Evolutionary conservation across 129 eudicot species (phyloP).

Genomic region (Escallonia herrerae): DNA sequence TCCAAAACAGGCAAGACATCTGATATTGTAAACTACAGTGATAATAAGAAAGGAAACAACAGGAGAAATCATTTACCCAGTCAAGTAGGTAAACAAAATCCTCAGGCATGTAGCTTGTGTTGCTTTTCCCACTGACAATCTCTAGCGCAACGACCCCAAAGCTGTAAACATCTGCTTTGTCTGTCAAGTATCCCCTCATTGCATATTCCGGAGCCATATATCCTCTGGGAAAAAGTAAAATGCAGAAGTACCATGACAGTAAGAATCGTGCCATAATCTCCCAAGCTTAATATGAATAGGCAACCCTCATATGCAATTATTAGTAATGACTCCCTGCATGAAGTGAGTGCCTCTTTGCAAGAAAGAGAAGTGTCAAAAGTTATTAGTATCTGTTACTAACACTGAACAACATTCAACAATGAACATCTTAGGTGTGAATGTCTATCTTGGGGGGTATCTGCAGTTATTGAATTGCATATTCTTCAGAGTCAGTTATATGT

Average conservation of each 20-base stretch:
- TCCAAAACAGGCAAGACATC: background rate
- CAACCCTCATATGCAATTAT: background rate
- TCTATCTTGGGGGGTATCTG: no score
- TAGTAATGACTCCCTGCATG: background rate
- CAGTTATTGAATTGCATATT: no score
- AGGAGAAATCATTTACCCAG: constrained; percentile 50
- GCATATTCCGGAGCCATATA: constrained; percentile 99
- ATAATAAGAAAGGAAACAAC: background rate
- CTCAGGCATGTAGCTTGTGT: constrained; percentile 76
- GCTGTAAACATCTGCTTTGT: constrained; percentile 91
- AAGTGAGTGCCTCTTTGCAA: background rate
- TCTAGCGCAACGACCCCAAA: constrained; percentile 82
- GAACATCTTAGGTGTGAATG: no score
- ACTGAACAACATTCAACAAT: no score
- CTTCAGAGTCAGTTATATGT: no score
- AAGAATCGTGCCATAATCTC: background rate
- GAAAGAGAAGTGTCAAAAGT: background rate
- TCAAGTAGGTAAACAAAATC: constrained; percentile 91
- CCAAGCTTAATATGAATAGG: background rate
- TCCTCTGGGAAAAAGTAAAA: constrained; percentile 50
- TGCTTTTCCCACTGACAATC: constrained; percentile 92
- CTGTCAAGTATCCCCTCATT: constrained; percentile 89
- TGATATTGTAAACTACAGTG: background rate
- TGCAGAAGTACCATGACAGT: background rate
- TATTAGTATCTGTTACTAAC: no score